phyloP scores from a whole-genome alignment of 1,139 yeast genomes.

The Suhomyces atakaporum region DNA sequence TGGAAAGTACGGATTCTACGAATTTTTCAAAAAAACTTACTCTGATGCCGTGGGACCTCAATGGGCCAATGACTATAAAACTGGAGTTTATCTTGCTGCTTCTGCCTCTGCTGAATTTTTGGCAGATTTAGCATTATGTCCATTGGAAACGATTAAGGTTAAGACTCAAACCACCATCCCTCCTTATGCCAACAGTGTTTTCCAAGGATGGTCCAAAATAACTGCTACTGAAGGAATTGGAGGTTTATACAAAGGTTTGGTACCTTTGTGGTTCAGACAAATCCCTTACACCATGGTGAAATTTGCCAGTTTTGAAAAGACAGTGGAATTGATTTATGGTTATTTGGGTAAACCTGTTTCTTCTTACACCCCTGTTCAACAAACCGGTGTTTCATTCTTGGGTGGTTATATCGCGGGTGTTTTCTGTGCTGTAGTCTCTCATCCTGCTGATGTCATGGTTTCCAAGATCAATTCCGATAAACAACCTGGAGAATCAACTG shows the following conservation, averaged over 20 bases:
- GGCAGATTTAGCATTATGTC: constrained; percentile 88
- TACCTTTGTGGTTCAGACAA: constrained; percentile 92
- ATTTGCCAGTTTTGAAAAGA: constrained; percentile 89
- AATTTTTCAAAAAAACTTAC: constrained; percentile 79
- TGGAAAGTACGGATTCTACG: constrained; percentile 94
- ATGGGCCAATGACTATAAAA: constrained; percentile 62
- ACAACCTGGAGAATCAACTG: constrained; percentile 63
- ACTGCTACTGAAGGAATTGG: constrained; percentile 66
- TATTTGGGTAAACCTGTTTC: constrained; percentile 47
- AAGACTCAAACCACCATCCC: constrained; percentile 91
- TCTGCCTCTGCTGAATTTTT: constrained; percentile 91
- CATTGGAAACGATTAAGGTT: constrained; percentile 91
- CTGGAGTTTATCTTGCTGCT: constrained; percentile 76
- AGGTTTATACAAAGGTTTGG: constrained; percentile 82
- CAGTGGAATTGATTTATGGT: constrained; percentile 71
- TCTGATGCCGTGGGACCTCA: constrained; percentile 68
- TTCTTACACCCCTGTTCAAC: constrained; percentile 54
- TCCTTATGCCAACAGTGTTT: constrained; percentile 64
- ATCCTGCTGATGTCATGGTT: constrained; percentile 97
- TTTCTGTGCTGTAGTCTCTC: constrained; percentile 90
- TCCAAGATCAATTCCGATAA: constrained; percentile 84
- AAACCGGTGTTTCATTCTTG: constrained; percentile 89
- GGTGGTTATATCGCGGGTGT: constrained; percentile 98
- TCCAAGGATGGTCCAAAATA: constrained; percentile 69
- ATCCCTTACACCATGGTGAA: constrained; percentile 97